Base-by-base conservation (phyloP, 2,329 filamentous ascomycete genomes). In the Hypoxylon sp. region DNA sequence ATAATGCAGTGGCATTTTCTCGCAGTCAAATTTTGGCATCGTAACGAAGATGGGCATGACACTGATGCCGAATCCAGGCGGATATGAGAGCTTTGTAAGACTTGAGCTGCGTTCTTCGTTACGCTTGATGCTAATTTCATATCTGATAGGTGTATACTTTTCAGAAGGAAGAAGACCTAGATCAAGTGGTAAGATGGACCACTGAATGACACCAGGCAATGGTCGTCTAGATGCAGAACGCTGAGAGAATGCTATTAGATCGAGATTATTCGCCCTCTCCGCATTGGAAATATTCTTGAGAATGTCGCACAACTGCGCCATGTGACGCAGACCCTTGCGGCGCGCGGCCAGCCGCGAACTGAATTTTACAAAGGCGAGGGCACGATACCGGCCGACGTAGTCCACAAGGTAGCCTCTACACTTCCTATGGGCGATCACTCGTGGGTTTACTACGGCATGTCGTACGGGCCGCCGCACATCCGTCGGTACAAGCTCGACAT, bases 21-120 rank as follows among this genome's bases (percentile, higher is more conserved):
- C 78, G 0, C 79, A 83, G 60, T 79, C 76, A 1, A 82, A 81
- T 47, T 76, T 80, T 8, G 80, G 79, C 9, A 78, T 83, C 20
- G 79, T 82, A 2, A 80, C 79, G 3, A 82, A 83, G 69, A 81
- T 83, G 73, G 81, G 81, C 0, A 76, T 83, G 62, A 69, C 69
- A 70, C 72, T 85, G 27, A 83, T 84, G 81, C 77, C 78, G 1
- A 81, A 81, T 41, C 80, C 79, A 0, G 79, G 76, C 8, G 79
- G 78, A 1, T 78, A 79, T 57, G 78, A 82, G 46, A 70, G 70
- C 45, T 75, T 72, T 50, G 70, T 75, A 60, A 68, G 71, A 33
- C 7, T 26, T 21, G 10, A 33, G n/a, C 4, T 0, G 3, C 15
- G 8, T 8, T 24, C 2, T 8, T 20, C 2, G 13, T 18, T 15